These are phyloP conservation scores for Fusarium devonianum DNA, from an alignment of 2,329 filamentous ascomycete genomes.

Conservation along the genomic window DNA sequence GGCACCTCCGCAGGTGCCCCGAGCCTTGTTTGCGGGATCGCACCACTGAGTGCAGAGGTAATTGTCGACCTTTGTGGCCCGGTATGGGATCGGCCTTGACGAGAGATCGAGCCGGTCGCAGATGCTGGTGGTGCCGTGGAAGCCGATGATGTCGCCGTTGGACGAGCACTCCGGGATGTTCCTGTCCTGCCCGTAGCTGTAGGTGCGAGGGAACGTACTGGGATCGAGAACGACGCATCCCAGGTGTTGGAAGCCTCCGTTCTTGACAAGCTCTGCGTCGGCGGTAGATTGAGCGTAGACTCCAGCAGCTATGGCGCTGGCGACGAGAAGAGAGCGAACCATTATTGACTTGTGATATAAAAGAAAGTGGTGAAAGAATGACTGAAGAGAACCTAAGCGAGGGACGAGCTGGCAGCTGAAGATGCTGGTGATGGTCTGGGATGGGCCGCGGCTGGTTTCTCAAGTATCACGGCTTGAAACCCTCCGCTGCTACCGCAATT, in stretches of 20 bases:
- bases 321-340: slow-evolving; percentile 14
- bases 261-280: slow-evolving; percentile 14
- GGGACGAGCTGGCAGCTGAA: slow-evolving; percentile 4
- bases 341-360: slow-evolving; percentile 20
- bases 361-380: slow-evolving; percentile 19
- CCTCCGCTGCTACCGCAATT: too few species aligned
- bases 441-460: not conserved
- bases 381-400: slow-evolving; percentile 15
- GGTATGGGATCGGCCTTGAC: slow-evolving; percentile 17
- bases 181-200: slow-evolving; percentile 7
- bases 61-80: slow-evolving; percentile 25
- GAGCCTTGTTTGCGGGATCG: slow-evolving; percentile 22
- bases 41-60: slow-evolving; percentile 27
- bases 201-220: slow-evolving; percentile 25
- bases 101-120: slow-evolving; percentile 33
- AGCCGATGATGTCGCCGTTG: slow-evolving; percentile 32
- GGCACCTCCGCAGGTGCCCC: slow-evolving; percentile 29
- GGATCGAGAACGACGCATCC: slow-evolving; percentile 26
- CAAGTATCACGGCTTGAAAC: not conserved
- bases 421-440: slow-evolving; percentile 1
- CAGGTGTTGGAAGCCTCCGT: slow-evolving; percentile 17
- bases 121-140: slow-evolving; percentile 23
- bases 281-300: slow-evolving; percentile 23
- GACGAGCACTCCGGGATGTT: slow-evolving; percentile 26
- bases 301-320: slow-evolving; percentile 13